Evolutionary conservation across 768 basidiomycete species (phyloP).

Genomic region (Boletus rubroflammeus): DNA sequence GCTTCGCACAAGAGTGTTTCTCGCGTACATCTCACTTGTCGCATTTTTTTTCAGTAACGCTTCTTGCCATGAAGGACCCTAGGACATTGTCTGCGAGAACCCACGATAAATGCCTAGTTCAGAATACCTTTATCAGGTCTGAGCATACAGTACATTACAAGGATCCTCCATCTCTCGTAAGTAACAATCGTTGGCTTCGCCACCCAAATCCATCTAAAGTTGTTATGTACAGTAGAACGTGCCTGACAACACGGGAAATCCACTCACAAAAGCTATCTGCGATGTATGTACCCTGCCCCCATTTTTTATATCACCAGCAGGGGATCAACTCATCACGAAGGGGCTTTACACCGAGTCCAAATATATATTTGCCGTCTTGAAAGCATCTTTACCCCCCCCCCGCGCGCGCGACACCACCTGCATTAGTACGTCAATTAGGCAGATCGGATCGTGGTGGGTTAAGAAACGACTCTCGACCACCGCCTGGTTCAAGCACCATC

Average conservation of each 20-base stretch:
- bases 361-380: neutral
- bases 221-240: no score
- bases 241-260: neutral
- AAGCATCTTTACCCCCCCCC: no score
- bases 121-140: conserved; percentile 28
- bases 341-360: neutral
- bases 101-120: conserved; percentile 44
- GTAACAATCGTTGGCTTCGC: conserved; percentile 32
- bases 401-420: neutral
- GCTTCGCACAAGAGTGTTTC: conserved; percentile 24
- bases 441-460: neutral
- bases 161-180: conserved; percentile 65
- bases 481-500: neutral
- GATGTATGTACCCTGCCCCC: no score
- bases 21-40: neutral
- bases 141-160: conserved; percentile 57
- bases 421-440: neutral
- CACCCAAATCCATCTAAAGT: neutral
- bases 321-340: neutral
- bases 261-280: neutral
- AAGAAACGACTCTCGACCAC: neutral
- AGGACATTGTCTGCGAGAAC: conserved; percentile 79
- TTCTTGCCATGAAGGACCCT: conserved; percentile 88
- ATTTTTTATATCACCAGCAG: neutral
- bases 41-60: conserved; percentile 57